These are phyloP conservation scores for Pseudocohnilembus persalinus DNA, from an alignment of 169 alveolate species.

Conservation along the genomic window DNA sequence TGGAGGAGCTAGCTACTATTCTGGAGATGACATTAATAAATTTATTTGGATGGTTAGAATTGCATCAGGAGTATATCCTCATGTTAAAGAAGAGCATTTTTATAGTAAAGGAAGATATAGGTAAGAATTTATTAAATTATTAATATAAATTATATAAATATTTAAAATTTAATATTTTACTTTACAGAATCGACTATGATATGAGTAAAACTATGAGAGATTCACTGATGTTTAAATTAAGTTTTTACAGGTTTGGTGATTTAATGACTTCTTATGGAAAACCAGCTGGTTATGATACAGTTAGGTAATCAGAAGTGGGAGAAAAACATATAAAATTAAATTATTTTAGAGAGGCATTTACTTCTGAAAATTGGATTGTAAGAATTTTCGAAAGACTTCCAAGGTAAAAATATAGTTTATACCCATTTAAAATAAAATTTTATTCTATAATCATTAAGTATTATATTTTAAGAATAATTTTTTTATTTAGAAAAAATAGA, in stretches of 20 bases:
- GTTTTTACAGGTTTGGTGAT: conserved; percentile 92
- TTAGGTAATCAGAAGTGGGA: conserved; percentile 83
- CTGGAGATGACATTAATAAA: conserved; percentile 98
- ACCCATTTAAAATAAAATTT: no score
- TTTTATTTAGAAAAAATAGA: not conserved
- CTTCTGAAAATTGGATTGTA: conserved; percentile 96
- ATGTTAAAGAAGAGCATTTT: conserved; percentile 86
- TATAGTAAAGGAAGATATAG: conserved; percentile 50
- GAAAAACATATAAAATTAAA: conserved; percentile 79
- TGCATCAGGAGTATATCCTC: conserved; percentile 95
- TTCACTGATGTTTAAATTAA: conserved; percentile 93
- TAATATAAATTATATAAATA: conserved; percentile 28
- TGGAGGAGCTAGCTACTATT: conserved; percentile 95
- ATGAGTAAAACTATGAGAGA: conserved; percentile 90
- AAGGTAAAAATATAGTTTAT: not conserved
- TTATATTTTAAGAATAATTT: no score
- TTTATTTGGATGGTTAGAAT: conserved; percentile 98
- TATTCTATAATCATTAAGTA: not conserved
- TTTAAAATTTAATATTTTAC: conserved; percentile 28
- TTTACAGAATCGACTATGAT: conserved; percentile 90
- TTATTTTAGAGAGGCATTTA: conserved; percentile 95
- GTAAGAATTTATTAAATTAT: not conserved
- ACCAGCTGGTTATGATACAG: conserved; percentile 92
- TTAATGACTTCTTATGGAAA: conserved; percentile 65
- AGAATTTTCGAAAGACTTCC: conserved; percentile 91